phyloP scores from a whole-genome alignment of 805 yeast genomes.

The Barnettozyma wickerhamii region DNA sequence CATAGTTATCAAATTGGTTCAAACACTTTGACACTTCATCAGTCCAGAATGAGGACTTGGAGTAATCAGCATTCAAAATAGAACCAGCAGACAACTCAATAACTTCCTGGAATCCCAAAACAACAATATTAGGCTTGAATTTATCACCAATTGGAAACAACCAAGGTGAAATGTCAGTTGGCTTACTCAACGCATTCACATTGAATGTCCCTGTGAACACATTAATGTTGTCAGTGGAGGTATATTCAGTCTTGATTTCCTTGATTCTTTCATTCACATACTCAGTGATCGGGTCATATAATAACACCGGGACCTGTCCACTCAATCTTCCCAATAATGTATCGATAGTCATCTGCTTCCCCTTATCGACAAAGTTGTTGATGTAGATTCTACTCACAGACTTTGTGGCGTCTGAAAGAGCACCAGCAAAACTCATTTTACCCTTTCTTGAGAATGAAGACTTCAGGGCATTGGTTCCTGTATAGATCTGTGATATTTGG shows the following conservation, averaged over 20 bases:
- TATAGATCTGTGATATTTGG: constrained; percentile 89
- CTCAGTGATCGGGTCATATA: constrained; percentile 87
- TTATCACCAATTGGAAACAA: constrained; percentile 67
- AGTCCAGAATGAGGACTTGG: constrained; percentile 79
- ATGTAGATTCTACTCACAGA: constrained; percentile 93
- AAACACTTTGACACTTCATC: constrained; percentile 56
- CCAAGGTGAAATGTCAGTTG: constrained; percentile 67
- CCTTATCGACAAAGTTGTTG: constrained; percentile 91
- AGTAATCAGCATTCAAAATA: constrained; percentile 78
- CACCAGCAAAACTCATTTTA: constrained; percentile 95
- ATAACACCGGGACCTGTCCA: constrained; percentile 61
- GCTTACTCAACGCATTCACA: constrained; percentile 65
- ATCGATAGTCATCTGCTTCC: constrained; percentile 87
- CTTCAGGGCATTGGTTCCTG: constrained; percentile 96
- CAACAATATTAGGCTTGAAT: constrained; percentile 68
- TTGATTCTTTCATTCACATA: constrained; percentile 64
- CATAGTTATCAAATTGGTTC: constrained; percentile 51
- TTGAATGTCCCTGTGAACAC: constrained; percentile 85
- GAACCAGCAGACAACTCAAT: constrained; percentile 92
- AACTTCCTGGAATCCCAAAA: constrained; percentile 92
- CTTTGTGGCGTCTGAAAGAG: constrained; percentile 94
- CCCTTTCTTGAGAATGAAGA: constrained; percentile 94
- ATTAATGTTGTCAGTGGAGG: constrained; percentile 53
- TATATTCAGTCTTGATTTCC: constrained; percentile 40
- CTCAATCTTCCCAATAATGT: constrained; percentile 76